Evolutionary conservation across 495 filamentous ascomycete genomes (phyloP).

Genomic region (Talaromyces borbonicus): DNA sequence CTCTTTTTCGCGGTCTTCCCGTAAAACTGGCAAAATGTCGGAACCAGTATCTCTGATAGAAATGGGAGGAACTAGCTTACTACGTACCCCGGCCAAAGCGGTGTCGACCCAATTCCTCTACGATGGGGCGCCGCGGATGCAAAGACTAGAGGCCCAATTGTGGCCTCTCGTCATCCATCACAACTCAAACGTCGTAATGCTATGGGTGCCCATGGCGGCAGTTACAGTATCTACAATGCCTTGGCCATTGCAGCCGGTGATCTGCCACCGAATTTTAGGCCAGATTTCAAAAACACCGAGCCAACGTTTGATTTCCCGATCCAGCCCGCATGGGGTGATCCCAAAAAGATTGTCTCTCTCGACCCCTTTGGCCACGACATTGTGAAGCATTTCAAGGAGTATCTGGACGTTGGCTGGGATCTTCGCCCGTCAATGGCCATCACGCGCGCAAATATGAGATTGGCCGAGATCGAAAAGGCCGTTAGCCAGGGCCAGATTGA

Average conservation of each 20-base stretch:
- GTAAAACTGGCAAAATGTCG: no score
- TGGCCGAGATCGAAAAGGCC: constrained; percentile 85
- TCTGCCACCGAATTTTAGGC: constrained; percentile 72
- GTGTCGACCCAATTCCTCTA: constrained; percentile 82
- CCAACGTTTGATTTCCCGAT: constrained; percentile 81
- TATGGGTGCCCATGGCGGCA: constrained; percentile 84
- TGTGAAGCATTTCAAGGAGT: constrained; percentile 29
- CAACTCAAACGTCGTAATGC: constrained; percentile 84
- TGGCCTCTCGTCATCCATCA: constrained; percentile 66
- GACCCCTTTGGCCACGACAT: constrained; percentile 83
- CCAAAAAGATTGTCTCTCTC: constrained; percentile 95
- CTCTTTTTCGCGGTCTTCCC: neutral
- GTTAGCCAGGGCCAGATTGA: constrained; percentile 68
- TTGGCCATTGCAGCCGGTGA: constrained; percentile 87
- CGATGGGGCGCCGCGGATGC: constrained; percentile 79
- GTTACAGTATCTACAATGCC: constrained; percentile 96
- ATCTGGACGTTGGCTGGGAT: constrained; percentile 64
- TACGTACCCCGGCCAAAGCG: constrained; percentile 89
- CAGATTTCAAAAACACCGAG: constrained; percentile 91
- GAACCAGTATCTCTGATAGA: no score
- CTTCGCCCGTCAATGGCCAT: constrained; percentile 92
- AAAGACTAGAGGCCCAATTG: constrained; percentile 70
- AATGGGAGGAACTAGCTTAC: constrained; percentile 44
- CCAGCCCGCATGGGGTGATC: constrained; percentile 81
- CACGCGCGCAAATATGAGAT: constrained; percentile 92